Conservation (phyloP, 2,329 filamentous ascomycete species). For the Magnaporthiopsis incrustans region DNA sequence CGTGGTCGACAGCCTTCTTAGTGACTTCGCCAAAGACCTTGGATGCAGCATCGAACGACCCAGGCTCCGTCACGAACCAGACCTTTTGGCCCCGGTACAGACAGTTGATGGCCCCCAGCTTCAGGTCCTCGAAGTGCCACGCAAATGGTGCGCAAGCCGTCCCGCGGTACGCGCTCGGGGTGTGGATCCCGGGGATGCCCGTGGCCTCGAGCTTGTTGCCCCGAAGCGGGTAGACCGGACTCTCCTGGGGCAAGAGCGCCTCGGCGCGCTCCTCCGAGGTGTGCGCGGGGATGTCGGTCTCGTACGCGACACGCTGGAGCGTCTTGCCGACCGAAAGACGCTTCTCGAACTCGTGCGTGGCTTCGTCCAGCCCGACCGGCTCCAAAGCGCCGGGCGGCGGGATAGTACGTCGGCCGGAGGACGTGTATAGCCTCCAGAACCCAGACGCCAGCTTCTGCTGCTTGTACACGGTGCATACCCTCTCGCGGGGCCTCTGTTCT, state of each 20-base stretch:
- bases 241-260: constrained; percentile 3
- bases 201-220: constrained; percentile 1
- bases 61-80: constrained; percentile 5
- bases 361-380: neutral
- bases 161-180: constrained; percentile 1
- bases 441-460: constrained; percentile 3
- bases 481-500: neutral
- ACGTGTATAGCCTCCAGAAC: constrained; percentile 5
- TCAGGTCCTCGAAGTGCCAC: constrained; percentile 5
- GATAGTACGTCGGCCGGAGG: neutral
- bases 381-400: neutral
- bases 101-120: constrained; percentile 5
- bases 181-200: constrained; percentile 3
- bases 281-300: constrained; percentile 6
- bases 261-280: constrained; percentile 1
- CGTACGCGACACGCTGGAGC: constrained; percentile 4
- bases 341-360: neutral
- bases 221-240: constrained; percentile 4
- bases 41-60: neutral
- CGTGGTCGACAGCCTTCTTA: constrained; percentile 1
- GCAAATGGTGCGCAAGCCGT: constrained; percentile 5
- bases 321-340: neutral
- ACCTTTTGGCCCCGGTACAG: constrained; percentile 2
- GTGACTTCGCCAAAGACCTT: neutral
- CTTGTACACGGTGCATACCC: neutral